Percentiles rank a stretch among this genome's conserved stretches.
phyloP scores from a whole-genome alignment of 352 stramenopile genomes.

The Globisporangium orthogonon region DNA sequence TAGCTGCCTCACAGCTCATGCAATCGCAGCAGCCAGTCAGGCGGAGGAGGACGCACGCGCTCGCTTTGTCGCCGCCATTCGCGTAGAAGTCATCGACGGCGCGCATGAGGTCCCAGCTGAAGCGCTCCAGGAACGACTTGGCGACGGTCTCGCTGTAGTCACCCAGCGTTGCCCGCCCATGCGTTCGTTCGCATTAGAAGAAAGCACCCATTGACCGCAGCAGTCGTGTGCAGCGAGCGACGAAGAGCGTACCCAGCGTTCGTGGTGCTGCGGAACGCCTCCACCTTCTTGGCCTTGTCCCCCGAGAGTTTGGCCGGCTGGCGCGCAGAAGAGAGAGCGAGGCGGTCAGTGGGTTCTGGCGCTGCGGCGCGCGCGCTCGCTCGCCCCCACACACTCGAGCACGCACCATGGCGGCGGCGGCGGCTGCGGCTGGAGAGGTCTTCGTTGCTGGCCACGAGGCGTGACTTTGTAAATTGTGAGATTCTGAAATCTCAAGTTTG shows the following conservation, averaged over 20 bases:
- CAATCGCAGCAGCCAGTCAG: conserved; percentile 9
- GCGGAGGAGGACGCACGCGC: conserved; percentile 6
- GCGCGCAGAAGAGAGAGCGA: not conserved
- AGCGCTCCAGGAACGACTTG: conserved; percentile 68
- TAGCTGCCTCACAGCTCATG: not conserved
- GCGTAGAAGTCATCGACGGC: conserved; percentile 77
- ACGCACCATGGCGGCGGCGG: not conserved
- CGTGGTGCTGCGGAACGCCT: conserved; percentile 69
- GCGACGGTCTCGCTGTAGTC: conserved; percentile 47
- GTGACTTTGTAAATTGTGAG: too few species aligned
- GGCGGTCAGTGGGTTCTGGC: not conserved
- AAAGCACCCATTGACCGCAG: too few species aligned
- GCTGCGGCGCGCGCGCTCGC: too few species aligned
- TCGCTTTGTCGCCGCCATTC: conserved; percentile 36
- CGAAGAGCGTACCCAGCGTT: conserved; percentile 44
- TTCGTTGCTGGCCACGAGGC: too few species aligned
- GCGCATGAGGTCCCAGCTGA: conserved; percentile 75
- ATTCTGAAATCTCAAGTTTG: too few species aligned
- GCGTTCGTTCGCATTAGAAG: too few species aligned
- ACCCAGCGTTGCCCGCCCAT: not conserved
- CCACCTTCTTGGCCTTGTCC: conserved; percentile 71
- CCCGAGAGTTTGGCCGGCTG: conserved; percentile 37
- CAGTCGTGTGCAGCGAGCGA: not conserved
- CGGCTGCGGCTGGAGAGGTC: too few species aligned
- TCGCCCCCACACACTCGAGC: not conserved